Base-by-base conservation (phyloP, 805 yeast species). In the Kodamaea hsintzibuensis region DNA sequence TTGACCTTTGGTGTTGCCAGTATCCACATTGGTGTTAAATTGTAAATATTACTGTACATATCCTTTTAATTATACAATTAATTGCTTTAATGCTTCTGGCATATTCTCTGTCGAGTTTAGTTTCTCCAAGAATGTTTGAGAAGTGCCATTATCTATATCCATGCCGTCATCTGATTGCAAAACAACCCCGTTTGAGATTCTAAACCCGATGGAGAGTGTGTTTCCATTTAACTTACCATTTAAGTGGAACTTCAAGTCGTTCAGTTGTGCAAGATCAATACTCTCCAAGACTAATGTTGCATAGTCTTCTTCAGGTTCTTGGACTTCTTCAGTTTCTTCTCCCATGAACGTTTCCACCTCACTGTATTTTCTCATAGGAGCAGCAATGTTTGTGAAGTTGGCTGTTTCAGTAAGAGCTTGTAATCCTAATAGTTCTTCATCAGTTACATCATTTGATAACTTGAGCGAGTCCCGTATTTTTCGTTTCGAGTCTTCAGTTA, bases 1-100 rank as follows among this genome's bases (percentile, higher is more conserved):
- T 80, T 95, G 65, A 89, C 98, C 10, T 89, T 90, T 70, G 99
- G 99, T 56, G 88, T 91, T 53, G 96, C 98, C 52, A 93, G 97
- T 50, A 91, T 95, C 60, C 99, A 95, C 68, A 84, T 91, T 70
- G 99, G 98, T 63, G 89, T 95, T 52, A 95, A 95, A 73, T 78
- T 90, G 59, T 91, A 75, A 48, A 39, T 30, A 22, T 47, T 30
- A 4, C 33, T 47, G 50, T 51, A 47, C 35, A 47, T 51, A 51
- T 27, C 25, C 42, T 30, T 40, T 33, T 40, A 38, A 37, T 30
- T 30, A 30, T 30, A 30, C 35, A 30, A 30, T 12, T 30, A 46
- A 14, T 30, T 14, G 42, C 40, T 22, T 55, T 16, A 70, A 55
- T 10, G 68, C 60, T 44, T 61, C 57, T 3, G 60, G 47, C 1